Conservation (phyloP, 1,284 basidiomycete genomes). For the Ustilago trichophora region DNA sequence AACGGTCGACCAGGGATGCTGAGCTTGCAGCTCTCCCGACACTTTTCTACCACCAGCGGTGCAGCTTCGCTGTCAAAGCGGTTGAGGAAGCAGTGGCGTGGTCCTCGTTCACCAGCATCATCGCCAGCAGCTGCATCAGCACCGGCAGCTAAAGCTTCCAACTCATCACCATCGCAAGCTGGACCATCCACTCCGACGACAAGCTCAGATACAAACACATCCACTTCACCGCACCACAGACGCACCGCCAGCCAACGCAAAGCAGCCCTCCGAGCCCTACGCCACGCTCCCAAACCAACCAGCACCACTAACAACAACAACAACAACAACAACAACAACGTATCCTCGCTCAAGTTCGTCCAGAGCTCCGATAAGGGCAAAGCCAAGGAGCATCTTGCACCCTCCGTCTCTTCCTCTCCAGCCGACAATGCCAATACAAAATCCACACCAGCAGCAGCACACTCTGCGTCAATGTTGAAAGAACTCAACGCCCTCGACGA, state of each 20-base stretch:
- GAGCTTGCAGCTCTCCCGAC: constrained; percentile 5
- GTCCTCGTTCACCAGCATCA: background rate
- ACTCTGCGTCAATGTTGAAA: constrained; percentile 16
- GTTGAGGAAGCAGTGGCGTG: constrained; percentile 14
- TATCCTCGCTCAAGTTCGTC: constrained; percentile 11
- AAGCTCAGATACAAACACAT: background rate
- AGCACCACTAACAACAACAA: too few relatives aligned
- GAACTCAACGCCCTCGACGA: constrained; percentile 31
- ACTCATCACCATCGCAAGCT: background rate
- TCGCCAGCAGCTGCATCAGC: constrained; percentile 1
- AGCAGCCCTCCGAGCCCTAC: constrained; percentile 6
- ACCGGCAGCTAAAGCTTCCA: background rate
- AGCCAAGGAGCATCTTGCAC: constrained; percentile 1
- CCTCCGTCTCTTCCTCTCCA: background rate
- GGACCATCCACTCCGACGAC: background rate
- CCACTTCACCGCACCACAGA: too few relatives aligned
- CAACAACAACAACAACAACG: background rate
- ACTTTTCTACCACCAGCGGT: constrained; percentile 8
- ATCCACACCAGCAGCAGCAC: constrained; percentile 2
- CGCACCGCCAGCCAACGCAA: constrained; percentile 18
- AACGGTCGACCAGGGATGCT: constrained; percentile 6
- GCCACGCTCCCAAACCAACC: constrained; percentile 1
- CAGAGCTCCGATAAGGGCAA: constrained; percentile 24
- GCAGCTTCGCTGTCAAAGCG: constrained; percentile 5
- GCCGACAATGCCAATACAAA: background rate